phyloP scores from a whole-genome alignment of 768 basidiomycete species.

The Sarcodon sp. region DNA sequence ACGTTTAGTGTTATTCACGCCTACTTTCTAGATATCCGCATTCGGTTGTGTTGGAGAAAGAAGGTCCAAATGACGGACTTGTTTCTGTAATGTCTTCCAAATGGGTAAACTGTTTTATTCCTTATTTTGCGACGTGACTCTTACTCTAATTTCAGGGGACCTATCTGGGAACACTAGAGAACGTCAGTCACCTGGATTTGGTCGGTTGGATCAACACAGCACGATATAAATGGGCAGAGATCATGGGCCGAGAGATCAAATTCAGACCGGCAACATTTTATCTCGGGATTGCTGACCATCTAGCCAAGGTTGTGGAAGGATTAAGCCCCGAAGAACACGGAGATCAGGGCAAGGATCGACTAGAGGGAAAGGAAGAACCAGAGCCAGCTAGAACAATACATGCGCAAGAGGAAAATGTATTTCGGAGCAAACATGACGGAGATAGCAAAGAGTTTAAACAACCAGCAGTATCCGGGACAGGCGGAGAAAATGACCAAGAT shows the following conservation, averaged over 20 bases:
- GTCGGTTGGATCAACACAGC: conserved; percentile 92
- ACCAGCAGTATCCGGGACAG: too few species aligned
- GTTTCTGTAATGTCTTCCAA: conserved; percentile 79
- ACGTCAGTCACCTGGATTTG: conserved; percentile 87
- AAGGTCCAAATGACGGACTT: conserved; percentile 91
- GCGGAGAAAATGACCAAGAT: too few species aligned
- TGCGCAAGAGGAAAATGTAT: too few species aligned
- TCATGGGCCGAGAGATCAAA: conserved; percentile 79
- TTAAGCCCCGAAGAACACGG: conserved; percentile 3
- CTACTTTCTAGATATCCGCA: conserved; percentile 42
- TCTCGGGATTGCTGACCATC: conserved; percentile 65
- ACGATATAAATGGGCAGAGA: conserved; percentile 79
- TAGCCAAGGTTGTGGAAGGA: conserved; percentile 68
- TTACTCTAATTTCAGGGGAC: conserved; percentile 45
- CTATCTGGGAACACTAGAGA: conserved; percentile 83
- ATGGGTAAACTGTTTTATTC: conserved; percentile 40
- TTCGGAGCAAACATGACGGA: too few species aligned
- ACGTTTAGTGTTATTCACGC: neutral
- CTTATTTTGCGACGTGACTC: neutral
- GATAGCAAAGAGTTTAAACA: too few species aligned
- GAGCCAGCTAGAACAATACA: too few species aligned
- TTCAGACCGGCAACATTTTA: conserved; percentile 93
- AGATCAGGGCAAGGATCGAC: too few species aligned
- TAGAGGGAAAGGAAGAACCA: too few species aligned
- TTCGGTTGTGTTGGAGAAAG: conserved; percentile 69